Evolutionary conservation across 306 rosid genomes (phyloP), one percentile per base, ranked within the genome.

Genomic region (Prunus dulcis): DNA sequence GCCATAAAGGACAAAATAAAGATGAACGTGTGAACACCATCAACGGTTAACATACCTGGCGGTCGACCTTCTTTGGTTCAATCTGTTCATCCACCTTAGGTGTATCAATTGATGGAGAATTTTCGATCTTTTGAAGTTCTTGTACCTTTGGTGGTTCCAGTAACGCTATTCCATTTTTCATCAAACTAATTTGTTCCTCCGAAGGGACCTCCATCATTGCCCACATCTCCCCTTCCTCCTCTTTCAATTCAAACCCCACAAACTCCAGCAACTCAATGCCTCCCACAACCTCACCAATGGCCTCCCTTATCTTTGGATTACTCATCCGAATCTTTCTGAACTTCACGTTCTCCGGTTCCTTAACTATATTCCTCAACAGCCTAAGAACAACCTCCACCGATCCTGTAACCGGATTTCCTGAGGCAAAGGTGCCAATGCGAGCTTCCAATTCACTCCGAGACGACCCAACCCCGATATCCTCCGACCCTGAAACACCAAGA

Each of bases 181-280:
- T 82, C 64, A 84, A 73, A 22, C 52, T 69, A 13, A 87, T 60
- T 49, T 76, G 80, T 30, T 88, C 93, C 82, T 81, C 85, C 0
- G 55, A 41, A 51, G 97, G 98, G 71, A 85, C 87, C 67, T 86
- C 97, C 93, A 92, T 91, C 64, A 82, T 67, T 0, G 93, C 97
- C 97, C 97, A 96, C 76, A 89, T 89, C 63, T 96, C 99, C n/a
- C 86, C 98, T 64, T 87, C 88, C 77, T 96, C 98, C 52, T 91
- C 96, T 79, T 28, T 80, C 61, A 91, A 85, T 13, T 82, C 82
- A 80, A 96, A 92, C 0, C 99, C 98, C 3, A 91, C 80, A 70
- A 82, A 79, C 68, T 90, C 85, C 82, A 96, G 76, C 90, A 96
- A 81, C 83, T 96, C 98, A 71, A 87, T 55, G 52, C 99, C 99